Percentiles rank a stretch among this genome's conserved stretches.
phyloP scores from a whole-genome alignment of 352 stramenopile species.

The Phytophthora palmivora region DNA sequence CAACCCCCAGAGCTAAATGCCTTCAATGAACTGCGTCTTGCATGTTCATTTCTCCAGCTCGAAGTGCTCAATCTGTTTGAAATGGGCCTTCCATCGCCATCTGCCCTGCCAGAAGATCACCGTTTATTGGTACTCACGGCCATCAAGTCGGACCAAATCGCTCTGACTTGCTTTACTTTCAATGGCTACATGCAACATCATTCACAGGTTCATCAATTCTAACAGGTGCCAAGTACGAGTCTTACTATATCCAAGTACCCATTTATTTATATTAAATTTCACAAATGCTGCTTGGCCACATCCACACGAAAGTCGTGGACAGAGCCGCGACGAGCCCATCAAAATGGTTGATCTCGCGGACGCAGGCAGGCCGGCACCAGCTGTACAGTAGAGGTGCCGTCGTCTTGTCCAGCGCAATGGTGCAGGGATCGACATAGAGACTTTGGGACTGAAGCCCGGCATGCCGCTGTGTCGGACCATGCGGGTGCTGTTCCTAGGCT shows the following conservation, averaged over 20 bases:
- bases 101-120: conserved; percentile 14
- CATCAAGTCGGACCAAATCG: conserved; percentile 15
- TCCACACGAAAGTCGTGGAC: conserved; percentile 5
- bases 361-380: conserved; percentile 13
- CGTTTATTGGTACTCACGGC: conserved; percentile 8
- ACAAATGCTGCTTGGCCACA: background rate
- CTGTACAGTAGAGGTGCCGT: conserved; percentile 28
- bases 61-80: conserved; percentile 8
- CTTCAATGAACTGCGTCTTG: background rate
- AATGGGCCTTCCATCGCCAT: conserved; percentile 6
- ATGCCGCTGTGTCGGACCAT: conserved; percentile 28
- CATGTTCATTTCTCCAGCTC: conserved; percentile 1
- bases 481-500: conserved; percentile 27
- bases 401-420: conserved; percentile 18
- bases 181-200: conserved; percentile 10
- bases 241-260: no score
- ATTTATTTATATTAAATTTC: conserved; percentile 1
- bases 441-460: conserved; percentile 30
- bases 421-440: conserved; percentile 17
- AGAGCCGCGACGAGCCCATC: conserved; percentile 20
- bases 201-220: background rate
- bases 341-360: conserved; percentile 21
- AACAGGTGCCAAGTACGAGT: no score
- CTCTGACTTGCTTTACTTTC: conserved; percentile 13
- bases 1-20: background rate